Conservation (phyloP, 495 filamentous ascomycete genomes). For the Xylaria sp. region DNA sequence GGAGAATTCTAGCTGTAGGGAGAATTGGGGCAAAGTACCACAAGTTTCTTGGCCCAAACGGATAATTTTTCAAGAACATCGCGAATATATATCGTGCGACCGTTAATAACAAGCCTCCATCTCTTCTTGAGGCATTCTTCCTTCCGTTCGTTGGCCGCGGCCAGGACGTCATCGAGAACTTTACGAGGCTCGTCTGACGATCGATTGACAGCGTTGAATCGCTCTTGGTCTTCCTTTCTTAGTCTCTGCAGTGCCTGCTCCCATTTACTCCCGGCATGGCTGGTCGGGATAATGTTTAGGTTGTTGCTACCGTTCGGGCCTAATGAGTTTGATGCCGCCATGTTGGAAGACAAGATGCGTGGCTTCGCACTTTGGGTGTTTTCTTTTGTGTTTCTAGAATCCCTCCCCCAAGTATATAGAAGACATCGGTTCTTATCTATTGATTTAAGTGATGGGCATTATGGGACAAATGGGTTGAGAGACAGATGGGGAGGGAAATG, state of each 20-base stretch:
- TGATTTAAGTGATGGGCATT: neutral
- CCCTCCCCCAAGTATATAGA: neutral
- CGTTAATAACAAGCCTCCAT: neutral
- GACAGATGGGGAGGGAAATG: neutral
- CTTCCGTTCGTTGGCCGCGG: neutral
- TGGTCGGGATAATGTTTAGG: too few species aligned
- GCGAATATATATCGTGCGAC: constrained; percentile 1
- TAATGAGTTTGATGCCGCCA: neutral
- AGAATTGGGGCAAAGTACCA: neutral
- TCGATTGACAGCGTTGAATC: neutral
- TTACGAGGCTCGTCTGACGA: neutral
- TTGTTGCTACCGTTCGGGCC: neutral
- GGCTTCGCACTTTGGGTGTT: neutral
- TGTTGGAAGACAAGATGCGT: too few species aligned
- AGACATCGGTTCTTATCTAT: neutral
- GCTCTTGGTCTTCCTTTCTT: neutral
- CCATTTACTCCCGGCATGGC: constrained; percentile 6
- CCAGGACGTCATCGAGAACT: neutral
- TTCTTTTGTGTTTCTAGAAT: neutral
- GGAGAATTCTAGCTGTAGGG: neutral
- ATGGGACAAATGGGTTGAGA: neutral
- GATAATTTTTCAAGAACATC: neutral
- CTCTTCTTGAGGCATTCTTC: neutral
- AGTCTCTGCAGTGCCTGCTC: constrained; percentile 5
- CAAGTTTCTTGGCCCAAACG: neutral